Percentiles rank a stretch among this genome's conserved stretches.
Conservation (phyloP, 257 asterid genomes). For the Jacaranda mimosifolia region DNA sequence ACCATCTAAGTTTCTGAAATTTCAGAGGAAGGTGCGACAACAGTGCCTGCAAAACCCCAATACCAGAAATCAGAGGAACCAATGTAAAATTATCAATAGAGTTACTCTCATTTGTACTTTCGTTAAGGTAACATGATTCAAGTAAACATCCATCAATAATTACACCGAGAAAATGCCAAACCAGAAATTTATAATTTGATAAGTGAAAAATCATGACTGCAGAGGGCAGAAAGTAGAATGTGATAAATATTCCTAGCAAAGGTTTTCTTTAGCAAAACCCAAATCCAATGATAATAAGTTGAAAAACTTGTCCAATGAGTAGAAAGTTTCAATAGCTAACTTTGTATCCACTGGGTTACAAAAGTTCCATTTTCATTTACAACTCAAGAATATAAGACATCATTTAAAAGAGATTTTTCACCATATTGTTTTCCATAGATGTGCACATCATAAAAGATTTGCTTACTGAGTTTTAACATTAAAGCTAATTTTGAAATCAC, state of each 20-base stretch:
- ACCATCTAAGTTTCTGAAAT: constrained; percentile 91
- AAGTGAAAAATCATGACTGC: constrained; percentile 12
- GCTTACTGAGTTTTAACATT: not conserved
- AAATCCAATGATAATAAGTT: constrained; percentile 11
- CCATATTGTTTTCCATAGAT: constrained; percentile 1
- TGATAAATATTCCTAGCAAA: constrained; percentile 17
- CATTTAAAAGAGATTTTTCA: constrained; percentile 12
- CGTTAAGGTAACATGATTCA: constrained; percentile 28
- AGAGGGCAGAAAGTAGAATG: not conserved
- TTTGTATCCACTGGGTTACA: not conserved
- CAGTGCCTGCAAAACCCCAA: constrained; percentile 71
- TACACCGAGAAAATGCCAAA: constrained; percentile 2
- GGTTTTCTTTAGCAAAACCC: constrained; percentile 6
- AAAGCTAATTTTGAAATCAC: not conserved
- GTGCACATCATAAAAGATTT: constrained; percentile 5
- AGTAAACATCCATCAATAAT: constrained; percentile 10
- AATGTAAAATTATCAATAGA: constrained; percentile 6
- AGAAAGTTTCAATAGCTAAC: constrained; percentile 17
- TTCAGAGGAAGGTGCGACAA: constrained; percentile 79
- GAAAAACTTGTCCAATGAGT: constrained; percentile 18
- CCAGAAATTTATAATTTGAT: not conserved
- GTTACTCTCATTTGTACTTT: not conserved
- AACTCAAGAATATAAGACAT: constrained; percentile 12
- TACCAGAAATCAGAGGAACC: constrained; percentile 38
- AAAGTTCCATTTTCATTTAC: constrained; percentile 25